Evolutionary conservation across 805 yeast genomes (phyloP), one percentile per base, ranked within the genome.

Genomic region (Saccharomycopsis synnaedendra): DNA sequence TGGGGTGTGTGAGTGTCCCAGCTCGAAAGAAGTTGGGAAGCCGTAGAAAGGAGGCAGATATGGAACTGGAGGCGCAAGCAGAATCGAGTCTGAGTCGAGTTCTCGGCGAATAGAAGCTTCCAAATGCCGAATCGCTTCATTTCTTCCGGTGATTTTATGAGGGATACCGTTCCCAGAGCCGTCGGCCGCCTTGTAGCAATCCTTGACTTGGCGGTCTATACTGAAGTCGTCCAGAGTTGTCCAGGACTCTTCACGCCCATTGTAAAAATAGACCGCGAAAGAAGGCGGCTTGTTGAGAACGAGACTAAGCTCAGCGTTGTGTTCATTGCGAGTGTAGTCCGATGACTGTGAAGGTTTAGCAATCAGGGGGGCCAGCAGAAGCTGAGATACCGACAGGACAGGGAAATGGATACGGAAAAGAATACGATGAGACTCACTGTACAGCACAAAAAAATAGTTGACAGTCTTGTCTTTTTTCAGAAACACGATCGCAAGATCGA

Each of bases 201-300:
- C 73, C 47, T 76, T 77, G 4, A 85, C 93, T 59, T 84, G 90
- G 57, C 82, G 87, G 9, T 85, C 89, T 57, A 84, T 93, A 50
- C 86, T 79, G 55, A 85, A 85, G 63, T 85, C 94, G 49, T 82
- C 90, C 62, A 90, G 83, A 30, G 82, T 79, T 1, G 85, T 79
- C 89, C 89, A 82, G 56, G 78, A 84, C 59, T 80, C 80, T 29
- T 71, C 61, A 29, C 36, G 19, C 32, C 30, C 27, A 19, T 29
- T 9, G 10, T 78, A 66, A 60, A 83, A 84, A 57, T 80, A 81
- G 1, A 85, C 93, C 1, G 89, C 85, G 63, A 85, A 85, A 57
- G 78, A 80, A 4, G 94, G 94, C 39, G 85, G 75, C 49, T 78
- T 75, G 27, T 74, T 64, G 47, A 78, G 63, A 47, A 65, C 69